Percentiles rank a stretch among this genome's conserved stretches.
Evolutionary conservation across 768 basidiomycete genomes (phyloP).

Genomic region (Mycena sanguinolenta): DNA sequence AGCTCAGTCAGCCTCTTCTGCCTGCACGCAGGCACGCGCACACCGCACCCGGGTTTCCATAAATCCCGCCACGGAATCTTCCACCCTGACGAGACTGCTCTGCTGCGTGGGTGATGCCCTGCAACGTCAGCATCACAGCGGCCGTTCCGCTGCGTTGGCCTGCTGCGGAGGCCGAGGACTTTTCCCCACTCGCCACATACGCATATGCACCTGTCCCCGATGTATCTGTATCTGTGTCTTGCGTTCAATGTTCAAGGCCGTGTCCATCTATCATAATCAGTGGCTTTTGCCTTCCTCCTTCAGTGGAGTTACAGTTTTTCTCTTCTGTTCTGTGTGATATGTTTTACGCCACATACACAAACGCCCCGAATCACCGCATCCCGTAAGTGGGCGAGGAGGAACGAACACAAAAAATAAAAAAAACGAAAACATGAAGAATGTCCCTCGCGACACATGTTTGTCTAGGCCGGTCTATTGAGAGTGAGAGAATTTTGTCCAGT

Average conservation of each 20-base stretch:
- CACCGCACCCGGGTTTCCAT: background rate
- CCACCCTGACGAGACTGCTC: background rate
- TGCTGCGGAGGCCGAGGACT: slow-evolving; percentile 20
- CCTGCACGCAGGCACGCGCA: too few relatives aligned
- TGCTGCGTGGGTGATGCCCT: too few relatives aligned
- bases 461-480: background rate
- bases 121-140: background rate
- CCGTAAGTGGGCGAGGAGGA: too few relatives aligned
- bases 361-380: too few relatives aligned
- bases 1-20: too few relatives aligned
- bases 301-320: too few relatives aligned
- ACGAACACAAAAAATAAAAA: too few relatives aligned
- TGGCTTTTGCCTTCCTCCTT: background rate
- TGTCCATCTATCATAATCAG: background rate
- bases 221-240: background rate
- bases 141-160: background rate
- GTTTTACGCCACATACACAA: too few relatives aligned
- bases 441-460: too few relatives aligned
- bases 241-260: too few relatives aligned
- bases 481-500: slow-evolving; percentile 5
- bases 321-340: too few relatives aligned
- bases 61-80: background rate
- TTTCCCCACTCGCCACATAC: background rate
- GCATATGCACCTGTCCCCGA: background rate
- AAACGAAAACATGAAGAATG: too few relatives aligned